These are phyloP conservation scores for Agastache rugosa DNA, from an alignment of 257 asterid genomes.

Conservation along the genomic window DNA sequence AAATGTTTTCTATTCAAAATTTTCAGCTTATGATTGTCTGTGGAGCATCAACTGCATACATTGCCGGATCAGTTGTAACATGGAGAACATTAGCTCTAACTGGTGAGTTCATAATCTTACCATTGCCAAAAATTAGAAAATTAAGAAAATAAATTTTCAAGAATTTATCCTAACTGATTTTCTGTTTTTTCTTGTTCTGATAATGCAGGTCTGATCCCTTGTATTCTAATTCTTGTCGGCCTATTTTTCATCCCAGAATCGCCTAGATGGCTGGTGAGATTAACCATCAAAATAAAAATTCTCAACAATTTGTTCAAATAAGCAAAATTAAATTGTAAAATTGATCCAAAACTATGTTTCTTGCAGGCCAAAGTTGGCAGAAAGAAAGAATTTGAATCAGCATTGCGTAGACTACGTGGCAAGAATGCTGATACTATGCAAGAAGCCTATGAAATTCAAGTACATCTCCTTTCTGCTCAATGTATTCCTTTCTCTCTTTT, in stretches of 20 bases:
- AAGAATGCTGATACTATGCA: constrained; percentile 56
- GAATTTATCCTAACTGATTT: not conserved
- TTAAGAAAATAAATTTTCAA: not conserved
- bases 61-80: constrained; percentile 66
- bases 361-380: constrained; percentile 84
- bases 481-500: not conserved
- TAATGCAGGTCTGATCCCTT: constrained; percentile 73
- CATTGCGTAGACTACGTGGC: constrained; percentile 73
- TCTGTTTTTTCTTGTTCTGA: not conserved
- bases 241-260: constrained; percentile 86
- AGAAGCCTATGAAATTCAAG: constrained; percentile 83
- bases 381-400: constrained; percentile 63
- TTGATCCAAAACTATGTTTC: not conserved
- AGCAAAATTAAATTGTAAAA: not conserved
- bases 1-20: not conserved
- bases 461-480: constrained; percentile 27
- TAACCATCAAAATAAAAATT: not conserved
- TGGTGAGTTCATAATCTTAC: constrained; percentile 45
- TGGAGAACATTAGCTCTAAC: constrained; percentile 84
- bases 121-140: not conserved
- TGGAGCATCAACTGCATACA: constrained; percentile 74
- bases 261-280: constrained; percentile 94
- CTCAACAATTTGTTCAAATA: not conserved
- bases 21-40: constrained; percentile 81
- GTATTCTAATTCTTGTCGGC: constrained; percentile 68